Evolutionary conservation across 768 basidiomycete species (phyloP), one percentile per base, ranked within the genome.

Genomic region (Tephrocybe sp.): DNA sequence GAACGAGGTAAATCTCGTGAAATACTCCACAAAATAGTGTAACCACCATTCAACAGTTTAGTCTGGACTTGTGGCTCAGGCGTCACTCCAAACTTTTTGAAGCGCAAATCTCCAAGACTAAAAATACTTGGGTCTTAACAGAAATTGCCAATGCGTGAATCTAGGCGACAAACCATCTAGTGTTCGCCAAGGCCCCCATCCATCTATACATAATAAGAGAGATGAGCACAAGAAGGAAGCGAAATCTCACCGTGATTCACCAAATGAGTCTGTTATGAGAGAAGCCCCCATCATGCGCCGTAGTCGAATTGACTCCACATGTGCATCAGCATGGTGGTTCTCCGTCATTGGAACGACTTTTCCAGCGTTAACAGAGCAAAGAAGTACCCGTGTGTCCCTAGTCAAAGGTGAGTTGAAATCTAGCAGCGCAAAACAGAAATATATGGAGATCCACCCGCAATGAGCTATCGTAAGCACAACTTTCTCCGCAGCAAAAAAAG

Each of bases 151-250:
- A n/a, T n/a, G n/a, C n/a, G n/a, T n/a, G 28, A 44, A 19, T 28
- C 24, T 45, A 38, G 11, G 9, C 30, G 30, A 43, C 81, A 60
- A 60, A 90, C 87, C 91, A 86, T 70, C 96, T 73, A 2, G 96
- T 98, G 57, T 98, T 98, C 25, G 86, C 89, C 27, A 98, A 73
- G 3, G 86, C 91, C 12, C 95, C 96, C 89, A 97, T 96, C 92
- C 92, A 96, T 41, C 90, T 91, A 28, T 49, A 30, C 5, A 49
- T 41, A 12, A 26, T n/a, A 25, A 47, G 47, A 43, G 42, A 31
- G 44, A 11, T 21, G 9, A 22, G 21, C 30, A 24, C 18, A 9
- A 30, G 34, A 41, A 18, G 15, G 16, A 47, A 16, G 4, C 26
- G 21, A 13, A 15, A 6, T 18, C 71, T 68, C 64, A 91, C 83